phyloP scores from a whole-genome alignment of 1,284 basidiomycete genomes.

The Fomitopsis betulina region DNA sequence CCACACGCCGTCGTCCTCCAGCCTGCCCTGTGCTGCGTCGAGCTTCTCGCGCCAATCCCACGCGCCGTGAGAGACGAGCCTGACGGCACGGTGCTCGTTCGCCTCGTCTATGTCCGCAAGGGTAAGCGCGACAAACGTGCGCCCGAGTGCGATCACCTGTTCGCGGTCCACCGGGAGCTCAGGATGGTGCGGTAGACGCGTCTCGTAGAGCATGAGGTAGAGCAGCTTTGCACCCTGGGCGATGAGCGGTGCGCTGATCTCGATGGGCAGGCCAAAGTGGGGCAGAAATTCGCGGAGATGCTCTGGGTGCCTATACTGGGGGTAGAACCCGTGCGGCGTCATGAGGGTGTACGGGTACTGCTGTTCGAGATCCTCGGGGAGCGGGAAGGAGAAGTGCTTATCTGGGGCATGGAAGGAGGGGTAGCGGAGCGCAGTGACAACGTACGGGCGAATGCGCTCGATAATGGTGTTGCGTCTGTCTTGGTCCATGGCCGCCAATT shows the following conservation, averaged over 20 bases:
- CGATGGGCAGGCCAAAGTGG: conserved; percentile 39
- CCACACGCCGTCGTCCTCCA: conserved; percentile 27
- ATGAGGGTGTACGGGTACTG: conserved; percentile 34
- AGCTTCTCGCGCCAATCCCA: conserved; percentile 40
- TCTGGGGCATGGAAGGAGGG: conserved; percentile 54
- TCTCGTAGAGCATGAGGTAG: conserved; percentile 56
- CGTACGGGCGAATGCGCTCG: conserved; percentile 50
- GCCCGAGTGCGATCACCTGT: conserved; percentile 32
- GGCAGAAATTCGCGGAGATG: conserved; percentile 20
- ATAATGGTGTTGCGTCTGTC: conserved; percentile 42
- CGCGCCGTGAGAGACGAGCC: conserved; percentile 23
- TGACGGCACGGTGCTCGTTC: conserved; percentile 39
- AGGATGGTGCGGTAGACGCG: conserved; percentile 39
- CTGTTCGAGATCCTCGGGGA: conserved; percentile 22
- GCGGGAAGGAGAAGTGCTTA: conserved; percentile 52
- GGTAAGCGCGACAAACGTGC: conserved; percentile 35
- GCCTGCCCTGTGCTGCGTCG: conserved; percentile 16
- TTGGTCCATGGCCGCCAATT: conserved; percentile 37
- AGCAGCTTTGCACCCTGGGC: conserved; percentile 57
- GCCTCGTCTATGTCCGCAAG: conserved; percentile 58
- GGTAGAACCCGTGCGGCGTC: conserved; percentile 52
- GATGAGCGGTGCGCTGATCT: conserved; percentile 43
- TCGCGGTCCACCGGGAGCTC: conserved; percentile 43
- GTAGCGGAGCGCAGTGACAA: conserved; percentile 44
- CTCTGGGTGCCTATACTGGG: conserved; percentile 42